Evolutionary conservation across 768 basidiomycete species (phyloP), one percentile per base, ranked within the genome.

Genomic region (Leccinum truebloodii): DNA sequence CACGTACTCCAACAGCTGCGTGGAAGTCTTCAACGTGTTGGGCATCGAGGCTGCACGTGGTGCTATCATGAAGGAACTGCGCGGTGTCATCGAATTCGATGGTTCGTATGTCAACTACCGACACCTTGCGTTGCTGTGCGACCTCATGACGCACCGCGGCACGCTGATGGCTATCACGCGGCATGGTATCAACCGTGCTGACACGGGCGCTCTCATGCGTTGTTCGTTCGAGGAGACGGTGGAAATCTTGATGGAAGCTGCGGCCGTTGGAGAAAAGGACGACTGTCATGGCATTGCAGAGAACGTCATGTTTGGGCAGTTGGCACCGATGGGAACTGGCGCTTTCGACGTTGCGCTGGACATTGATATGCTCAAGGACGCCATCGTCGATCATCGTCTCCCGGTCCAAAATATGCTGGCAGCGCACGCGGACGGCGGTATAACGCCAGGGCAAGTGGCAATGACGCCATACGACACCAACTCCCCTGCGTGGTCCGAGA

Each of bases 171-270:
- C 95, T 4, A 99, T 99, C 76, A 99, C 97, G 56, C 94, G 97
- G 41, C 97, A 99, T 70, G 97, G 97, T 74, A 99, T 99, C 77
- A 99, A 99, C 76, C 89, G 97, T 52, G 90, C 95, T 26, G 97
- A 99, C 68, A 98, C 97, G n/a, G 97, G 97, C 20, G 96, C 97
- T 4, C 81, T 99, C 56, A 98, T 98, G 90, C 83, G 97, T 54
- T 98, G 94, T 75, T 98, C 97, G 1, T 99, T 99, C 81, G 97
- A 99, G 75, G 97, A 98, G 80, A 99, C 97, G 3, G 97, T 99
- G 62, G 97, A 99, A 73, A 98, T 98, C 68, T 76, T 99, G 58
- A 95, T 98, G 90, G 97, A 99, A 73, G 97, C 97, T 0, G 97
- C 97, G 1, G 95, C 96, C 1, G 91, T 95, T 24, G 97, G 97